A percentile compares a stretch with the other conserved stretches of the same genome.
These are phyloP conservation scores for Amphirosellinia nigrospora DNA, from an alignment of 495 filamentous ascomycete genomes.

Conservation along the genomic window DNA sequence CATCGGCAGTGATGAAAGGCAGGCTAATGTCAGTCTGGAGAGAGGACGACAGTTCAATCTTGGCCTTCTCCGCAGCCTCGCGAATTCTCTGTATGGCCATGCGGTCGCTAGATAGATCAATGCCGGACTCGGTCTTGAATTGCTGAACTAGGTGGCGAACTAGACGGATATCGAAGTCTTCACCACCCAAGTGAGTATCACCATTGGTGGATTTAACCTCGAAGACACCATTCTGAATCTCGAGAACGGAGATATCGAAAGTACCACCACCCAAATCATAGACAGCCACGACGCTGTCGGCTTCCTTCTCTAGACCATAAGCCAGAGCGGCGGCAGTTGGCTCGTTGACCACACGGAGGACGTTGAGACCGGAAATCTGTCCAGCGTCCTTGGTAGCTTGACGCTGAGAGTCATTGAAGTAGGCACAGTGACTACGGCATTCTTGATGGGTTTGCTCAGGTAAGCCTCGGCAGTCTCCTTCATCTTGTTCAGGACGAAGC, in stretches of 20 bases:
- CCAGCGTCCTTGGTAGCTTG: slow-evolving; percentile 98
- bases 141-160: slow-evolving; percentile 93
- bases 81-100: slow-evolving; percentile 99
- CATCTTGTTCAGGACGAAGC: slow-evolving; percentile 97
- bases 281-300: slow-evolving; percentile 88
- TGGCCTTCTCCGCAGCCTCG: slow-evolving; percentile 99
- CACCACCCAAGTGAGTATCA: slow-evolving; percentile 96
- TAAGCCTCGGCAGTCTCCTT: slow-evolving; percentile 96
- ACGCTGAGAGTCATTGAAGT: slow-evolving; percentile 98
- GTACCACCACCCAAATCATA: slow-evolving; percentile 99
- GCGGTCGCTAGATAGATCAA: slow-evolving; percentile 90
- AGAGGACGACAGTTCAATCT: slow-evolving; percentile 97
- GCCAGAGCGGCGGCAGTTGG: slow-evolving; percentile 93
- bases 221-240: slow-evolving; percentile 98
- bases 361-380: slow-evolving; percentile 93
- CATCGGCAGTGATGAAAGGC: slow-evolving; percentile 97
- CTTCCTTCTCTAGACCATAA: slow-evolving; percentile 94
- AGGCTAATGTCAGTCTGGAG: slow-evolving; percentile 98
- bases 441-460: slow-evolving; percentile 87
- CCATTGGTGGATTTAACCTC: slow-evolving; percentile 99
- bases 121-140: slow-evolving; percentile 94
- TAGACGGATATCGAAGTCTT: slow-evolving; percentile 97
- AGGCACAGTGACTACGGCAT: slow-evolving; percentile 97
- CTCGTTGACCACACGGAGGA: slow-evolving; percentile 96
- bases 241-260: slow-evolving; percentile 96